These are phyloP conservation scores for Ascoidea rubescens DNA, from an alignment of 805 yeast genomes.

Conservation along the genomic window DNA sequence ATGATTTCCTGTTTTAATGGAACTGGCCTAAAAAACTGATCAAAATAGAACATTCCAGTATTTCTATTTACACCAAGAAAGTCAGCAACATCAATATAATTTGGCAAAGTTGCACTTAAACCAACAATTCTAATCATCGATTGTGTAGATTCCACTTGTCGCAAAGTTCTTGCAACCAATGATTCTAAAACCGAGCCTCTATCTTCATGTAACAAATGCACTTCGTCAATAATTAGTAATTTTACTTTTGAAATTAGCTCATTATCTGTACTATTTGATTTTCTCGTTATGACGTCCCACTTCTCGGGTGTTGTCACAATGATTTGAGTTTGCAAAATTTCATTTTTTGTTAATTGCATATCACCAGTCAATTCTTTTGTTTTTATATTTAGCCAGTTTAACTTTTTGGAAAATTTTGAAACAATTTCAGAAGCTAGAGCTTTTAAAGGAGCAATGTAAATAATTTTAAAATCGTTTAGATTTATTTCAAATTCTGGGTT, in stretches of 20 bases:
- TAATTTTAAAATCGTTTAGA: constrained; percentile 76
- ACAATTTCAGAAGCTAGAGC: constrained; percentile 96
- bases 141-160: constrained; percentile 92
- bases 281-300: constrained; percentile 96
- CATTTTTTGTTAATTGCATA: constrained; percentile 79
- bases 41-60: constrained; percentile 89
- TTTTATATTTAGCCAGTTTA: constrained; percentile 73
- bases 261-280: constrained; percentile 67
- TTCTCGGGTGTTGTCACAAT: constrained; percentile 93
- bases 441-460: constrained; percentile 87
- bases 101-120: constrained; percentile 86
- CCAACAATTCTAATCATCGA: constrained; percentile 91
- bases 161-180: constrained; percentile 79
- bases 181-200: constrained; percentile 97
- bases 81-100: constrained; percentile 86
- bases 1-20: constrained; percentile 80
- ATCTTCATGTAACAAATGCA: constrained; percentile 91
- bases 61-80: constrained; percentile 83
- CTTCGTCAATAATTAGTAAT: constrained; percentile 86
- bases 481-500: constrained; percentile 39
- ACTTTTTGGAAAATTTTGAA: constrained; percentile 65
- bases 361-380: constrained; percentile 91
- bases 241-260: constrained; percentile 77
- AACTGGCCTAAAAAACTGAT: constrained; percentile 84
- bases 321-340: constrained; percentile 69